A percentile compares a stretch with the other conserved stretches of the same genome.
These are phyloP conservation scores for Chrysanthemum lavandulifolium DNA, from an alignment of 129 eudicot genomes.

Conservation along the genomic window DNA sequence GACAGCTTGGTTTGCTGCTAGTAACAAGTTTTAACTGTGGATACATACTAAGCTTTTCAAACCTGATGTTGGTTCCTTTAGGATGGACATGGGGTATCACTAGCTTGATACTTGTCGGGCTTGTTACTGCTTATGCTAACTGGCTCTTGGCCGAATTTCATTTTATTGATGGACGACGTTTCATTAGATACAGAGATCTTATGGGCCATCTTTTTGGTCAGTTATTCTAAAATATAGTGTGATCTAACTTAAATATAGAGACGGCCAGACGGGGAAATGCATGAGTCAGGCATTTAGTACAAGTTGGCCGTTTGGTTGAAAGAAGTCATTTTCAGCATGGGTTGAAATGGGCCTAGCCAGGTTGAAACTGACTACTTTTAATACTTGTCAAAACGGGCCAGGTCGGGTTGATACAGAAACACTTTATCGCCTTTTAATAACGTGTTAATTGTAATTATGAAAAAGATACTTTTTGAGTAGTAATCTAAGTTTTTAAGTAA, in stretches of 20 bases:
- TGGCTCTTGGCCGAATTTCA: slow-evolving; percentile 61
- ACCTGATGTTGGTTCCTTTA: slow-evolving; percentile 55
- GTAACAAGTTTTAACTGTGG: slow-evolving; percentile 59
- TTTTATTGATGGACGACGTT: slow-evolving; percentile 47
- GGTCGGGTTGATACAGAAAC: too few relatives aligned
- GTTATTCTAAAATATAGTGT: background rate
- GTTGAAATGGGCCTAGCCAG: too few relatives aligned
- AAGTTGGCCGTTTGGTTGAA: too few relatives aligned
- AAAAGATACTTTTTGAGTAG: too few relatives aligned
- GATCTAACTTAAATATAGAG: background rate
- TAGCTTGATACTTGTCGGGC: slow-evolving; percentile 21
- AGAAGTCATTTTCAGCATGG: too few relatives aligned
- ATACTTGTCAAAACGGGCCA: too few relatives aligned
- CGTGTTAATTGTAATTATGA: too few relatives aligned
- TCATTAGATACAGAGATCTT: slow-evolving; percentile 57
- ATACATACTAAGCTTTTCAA: slow-evolving; percentile 55
- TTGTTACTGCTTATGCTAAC: slow-evolving; percentile 46
- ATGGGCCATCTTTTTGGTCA: slow-evolving; percentile 53
- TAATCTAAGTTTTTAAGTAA: too few relatives aligned
- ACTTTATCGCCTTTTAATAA: too few relatives aligned
- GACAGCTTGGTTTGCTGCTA: slow-evolving; percentile 47
- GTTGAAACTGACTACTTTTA: too few relatives aligned
- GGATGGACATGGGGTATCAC: slow-evolving; percentile 58
- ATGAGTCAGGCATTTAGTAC: too few relatives aligned
- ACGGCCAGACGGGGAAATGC: too few relatives aligned